Evolutionary conservation across 108 stramenopile genomes (phyloP).

Genomic region (Schizochytrium sp.): DNA sequence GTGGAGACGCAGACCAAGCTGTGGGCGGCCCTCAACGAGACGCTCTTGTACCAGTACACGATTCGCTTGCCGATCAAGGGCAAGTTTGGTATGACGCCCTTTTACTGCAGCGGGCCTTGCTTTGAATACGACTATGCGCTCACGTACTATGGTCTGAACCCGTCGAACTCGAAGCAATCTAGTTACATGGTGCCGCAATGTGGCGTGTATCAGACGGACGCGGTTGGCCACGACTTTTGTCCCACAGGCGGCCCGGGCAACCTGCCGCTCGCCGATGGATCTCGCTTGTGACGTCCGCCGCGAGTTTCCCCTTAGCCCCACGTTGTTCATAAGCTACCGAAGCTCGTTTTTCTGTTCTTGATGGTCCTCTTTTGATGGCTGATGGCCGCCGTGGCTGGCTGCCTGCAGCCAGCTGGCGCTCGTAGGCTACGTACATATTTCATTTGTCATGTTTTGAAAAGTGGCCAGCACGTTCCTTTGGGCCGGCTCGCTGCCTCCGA

Average conservation of each 20-base stretch:
- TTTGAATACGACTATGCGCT: background rate
- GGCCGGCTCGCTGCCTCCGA: too few relatives aligned
- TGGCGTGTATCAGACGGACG: background rate
- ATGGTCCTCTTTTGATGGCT: too few relatives aligned
- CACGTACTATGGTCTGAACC: background rate
- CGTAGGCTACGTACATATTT: too few relatives aligned
- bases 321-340: too few relatives aligned
- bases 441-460: too few relatives aligned
- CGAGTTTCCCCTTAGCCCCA: too few relatives aligned
- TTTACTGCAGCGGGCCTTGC: background rate
- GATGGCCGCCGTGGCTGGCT: too few relatives aligned
- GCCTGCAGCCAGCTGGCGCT: too few relatives aligned
- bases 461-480: too few relatives aligned
- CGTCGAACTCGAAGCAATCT: background rate
- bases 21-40: background rate
- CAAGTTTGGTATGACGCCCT: background rate
- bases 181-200: background rate
- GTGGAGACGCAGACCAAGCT: background rate
- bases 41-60: conserved; percentile 1
- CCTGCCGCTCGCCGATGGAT: too few relatives aligned
- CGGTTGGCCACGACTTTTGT: background rate
- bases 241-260: background rate
- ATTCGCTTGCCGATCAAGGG: background rate
- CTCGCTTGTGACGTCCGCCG: too few relatives aligned
- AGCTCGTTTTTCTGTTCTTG: too few relatives aligned